phyloP scores from a whole-genome alignment of 2,329 filamentous ascomycete species.

The Chaetomium sp. region DNA sequence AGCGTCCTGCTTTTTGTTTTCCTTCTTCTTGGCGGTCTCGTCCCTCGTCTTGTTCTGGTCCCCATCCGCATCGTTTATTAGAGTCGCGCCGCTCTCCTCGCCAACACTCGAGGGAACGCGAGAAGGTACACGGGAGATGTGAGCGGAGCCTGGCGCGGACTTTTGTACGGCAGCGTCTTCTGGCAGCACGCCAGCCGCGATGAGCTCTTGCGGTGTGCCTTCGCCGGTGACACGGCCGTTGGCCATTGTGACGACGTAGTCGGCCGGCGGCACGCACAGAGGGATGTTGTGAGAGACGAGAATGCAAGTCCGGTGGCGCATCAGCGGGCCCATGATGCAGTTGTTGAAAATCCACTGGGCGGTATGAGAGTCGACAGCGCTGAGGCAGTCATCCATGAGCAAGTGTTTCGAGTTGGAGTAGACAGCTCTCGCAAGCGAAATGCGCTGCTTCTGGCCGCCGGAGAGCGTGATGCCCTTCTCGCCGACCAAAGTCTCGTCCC shows the following conservation, averaged over 20 bases:
- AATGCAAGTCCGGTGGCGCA: constrained; percentile 87
- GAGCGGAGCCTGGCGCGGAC: constrained; percentile 69
- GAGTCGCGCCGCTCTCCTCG: constrained; percentile 60
- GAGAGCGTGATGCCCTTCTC: constrained; percentile 98
- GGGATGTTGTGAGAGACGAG: constrained; percentile 93
- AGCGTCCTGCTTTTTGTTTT: constrained; percentile 53
- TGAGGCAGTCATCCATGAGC: constrained; percentile 91
- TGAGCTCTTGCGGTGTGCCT: constrained; percentile 76
- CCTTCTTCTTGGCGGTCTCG: constrained; percentile 51
- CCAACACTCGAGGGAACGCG: constrained; percentile 75
- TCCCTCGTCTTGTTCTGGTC: constrained; percentile 51
- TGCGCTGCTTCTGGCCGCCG: constrained; percentile 95
- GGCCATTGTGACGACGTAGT: constrained; percentile 81
- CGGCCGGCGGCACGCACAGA: constrained; percentile 79
- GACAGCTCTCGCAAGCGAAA: constrained; percentile 93
- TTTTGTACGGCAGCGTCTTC: constrained; percentile 70
- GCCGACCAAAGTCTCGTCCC: constrained; percentile 90
- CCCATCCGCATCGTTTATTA: constrained; percentile 55
- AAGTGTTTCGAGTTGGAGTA: constrained; percentile 93
- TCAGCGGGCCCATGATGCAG: constrained; percentile 85
- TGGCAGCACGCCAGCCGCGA: constrained; percentile 83
- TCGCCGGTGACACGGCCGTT: constrained; percentile 80
- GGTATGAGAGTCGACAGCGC: constrained; percentile 95
- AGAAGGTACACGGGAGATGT: constrained; percentile 73
- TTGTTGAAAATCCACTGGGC: constrained; percentile 98